Evolutionary conservation across 179 eudicot species (phyloP), one percentile per base, ranked within the genome.

Genomic region (Heliamphora pulchella): DNA sequence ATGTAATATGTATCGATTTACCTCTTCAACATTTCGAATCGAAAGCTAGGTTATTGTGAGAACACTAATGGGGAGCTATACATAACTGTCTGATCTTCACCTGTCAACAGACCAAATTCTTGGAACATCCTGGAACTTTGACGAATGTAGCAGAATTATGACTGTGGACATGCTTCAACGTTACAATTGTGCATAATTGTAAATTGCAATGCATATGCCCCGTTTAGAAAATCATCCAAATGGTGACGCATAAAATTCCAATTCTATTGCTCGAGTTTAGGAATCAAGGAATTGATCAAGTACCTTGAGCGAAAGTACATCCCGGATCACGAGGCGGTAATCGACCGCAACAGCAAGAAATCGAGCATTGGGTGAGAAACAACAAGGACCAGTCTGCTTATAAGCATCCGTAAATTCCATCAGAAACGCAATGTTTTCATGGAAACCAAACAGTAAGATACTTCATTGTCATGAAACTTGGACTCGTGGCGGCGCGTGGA

Each of bases 361-460:
- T 31, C 89, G 89, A 64, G 94, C 84, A 73, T 96, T 88, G 5
- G 98, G 99, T 13, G 99, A 96, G 86, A 96, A 96, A 79, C 89
- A 86, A 80, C 93, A 96, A 0, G 96, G 89, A 1, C 99, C 99
- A 8, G 90, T 85, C 83, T 92, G 99, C 85, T 96, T 96, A 81
- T 84, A 89, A 53, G 97, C 82, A 66, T 96, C 99, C 1, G 99
- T 92, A 63, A 96, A 94, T 83, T 96, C 99, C 99, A 96, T 96
- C 48, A 44, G 18, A 44, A 39, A 22, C 31, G 58, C 69, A 48
- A 48, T 57, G 3, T 47, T 71, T 51, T 31, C 74, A 41, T 14
- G 53, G 80, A n/a, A 63, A 66, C 31, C 50, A 55, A 39, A 17
- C 66, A 15, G 51, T 14, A 41, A 7, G 22, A 31, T 11, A 74